Evolutionary conservation across 805 yeast species (phyloP), one percentile per base, ranked within the genome.

Genomic region (Barnettozyma vustinii): DNA sequence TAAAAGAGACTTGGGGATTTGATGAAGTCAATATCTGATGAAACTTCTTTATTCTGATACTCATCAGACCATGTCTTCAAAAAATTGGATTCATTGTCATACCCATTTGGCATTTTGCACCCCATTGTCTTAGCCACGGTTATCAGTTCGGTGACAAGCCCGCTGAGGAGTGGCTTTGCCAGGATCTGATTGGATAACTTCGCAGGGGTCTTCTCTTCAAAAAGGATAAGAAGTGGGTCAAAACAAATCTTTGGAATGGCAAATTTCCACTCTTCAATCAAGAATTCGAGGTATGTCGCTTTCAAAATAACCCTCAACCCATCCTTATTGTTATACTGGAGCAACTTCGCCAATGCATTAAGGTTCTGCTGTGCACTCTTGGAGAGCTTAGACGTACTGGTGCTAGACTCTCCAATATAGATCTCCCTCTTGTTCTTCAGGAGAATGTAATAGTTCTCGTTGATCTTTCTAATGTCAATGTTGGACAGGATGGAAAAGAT

Each of bases 121-220:
- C 84, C 87, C 91, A 87, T 85, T 21, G 83, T 77, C 64, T 82
- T 84, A 53, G 85, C 79, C 45, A 91, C 81, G 30, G 83, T 80
- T 54, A 81, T 74, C 37, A 88, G 68, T 70, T 91, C 97, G 45
- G 77, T 74, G 50, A 88, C 80, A 42, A 89, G 70, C 2, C 97
- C 97, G 18, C 87, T 77, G 20, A 88, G 75, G 52, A 91, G 72
- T 9, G 97, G 97, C 63, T 87, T 87, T 26, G 95, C 92, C 52
- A 90, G 72, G 42, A 89, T 84, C 63, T 87, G 88, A 36, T 73
- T 69, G 32, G 75, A 69, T 46, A 91, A 71, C 45, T 75, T 66
- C 35, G 67, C 69, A 2, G 95, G 89, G 54, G 69, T 74, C 5
- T 84, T 80, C 50, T 79, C 76, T 65, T 89, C 96, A 59, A 91